Percentiles rank a stretch among this genome's conserved stretches.
Evolutionary conservation across 805 yeast genomes (phyloP).

Genomic region (Ogataea zsoltii): DNA sequence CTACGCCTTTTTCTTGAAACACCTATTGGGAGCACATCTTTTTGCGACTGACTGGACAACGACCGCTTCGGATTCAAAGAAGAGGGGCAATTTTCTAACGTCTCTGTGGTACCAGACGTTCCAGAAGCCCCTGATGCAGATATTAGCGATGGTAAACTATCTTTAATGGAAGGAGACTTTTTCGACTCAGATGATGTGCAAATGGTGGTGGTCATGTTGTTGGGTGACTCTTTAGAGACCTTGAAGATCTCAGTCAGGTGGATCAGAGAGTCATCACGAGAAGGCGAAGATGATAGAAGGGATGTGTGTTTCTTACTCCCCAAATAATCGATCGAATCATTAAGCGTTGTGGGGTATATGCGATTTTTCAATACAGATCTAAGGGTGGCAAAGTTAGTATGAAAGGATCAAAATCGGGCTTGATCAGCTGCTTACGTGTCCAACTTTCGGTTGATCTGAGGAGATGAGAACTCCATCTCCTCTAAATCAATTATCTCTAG

Average conservation of each 20-base stretch:
- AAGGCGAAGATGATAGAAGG: not conserved
- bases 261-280: not conserved
- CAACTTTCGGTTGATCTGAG: not conserved
- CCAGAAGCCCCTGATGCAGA: not conserved
- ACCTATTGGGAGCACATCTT: not conserved
- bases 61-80: not conserved
- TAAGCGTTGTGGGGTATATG: not conserved
- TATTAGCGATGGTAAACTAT: not conserved
- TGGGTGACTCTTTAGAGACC: not conserved
- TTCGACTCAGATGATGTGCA: not conserved
- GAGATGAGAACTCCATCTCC: conserved; percentile 8
- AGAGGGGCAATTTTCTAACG: not conserved
- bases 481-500: conserved; percentile 8
- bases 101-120: too few relatives aligned
- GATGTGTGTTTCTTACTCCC: not conserved
- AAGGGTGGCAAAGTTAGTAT: conserved; percentile 2
- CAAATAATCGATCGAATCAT: not conserved
- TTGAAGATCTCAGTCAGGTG: not conserved
- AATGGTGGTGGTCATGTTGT: not conserved
- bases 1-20: not conserved
- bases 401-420: not conserved
- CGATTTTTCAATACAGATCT: not conserved
- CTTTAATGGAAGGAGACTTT: not conserved
- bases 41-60: not conserved
- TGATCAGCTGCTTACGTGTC: not conserved